Conservation (phyloP, 306 rosid species). For the Senna siamea region DNA sequence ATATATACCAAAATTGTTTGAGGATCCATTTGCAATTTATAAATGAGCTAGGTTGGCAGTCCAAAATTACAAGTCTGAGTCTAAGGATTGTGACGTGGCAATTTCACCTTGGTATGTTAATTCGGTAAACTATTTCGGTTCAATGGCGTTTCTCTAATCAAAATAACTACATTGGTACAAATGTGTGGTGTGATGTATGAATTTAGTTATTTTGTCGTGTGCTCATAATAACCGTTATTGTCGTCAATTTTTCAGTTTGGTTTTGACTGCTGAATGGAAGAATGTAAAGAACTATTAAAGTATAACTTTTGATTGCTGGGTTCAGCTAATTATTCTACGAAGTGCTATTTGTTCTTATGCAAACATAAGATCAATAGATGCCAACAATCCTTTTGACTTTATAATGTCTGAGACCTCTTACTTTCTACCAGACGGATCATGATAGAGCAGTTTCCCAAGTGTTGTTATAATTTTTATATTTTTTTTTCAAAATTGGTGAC, state of each 20-base stretch:
- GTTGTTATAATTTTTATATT: neutral
- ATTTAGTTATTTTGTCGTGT: constrained; percentile 7
- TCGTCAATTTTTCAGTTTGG: neutral
- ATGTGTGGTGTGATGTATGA: neutral
- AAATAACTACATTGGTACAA: neutral
- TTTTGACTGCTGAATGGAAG: constrained; percentile 2
- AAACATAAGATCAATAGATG: neutral
- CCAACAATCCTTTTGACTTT: neutral
- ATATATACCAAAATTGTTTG: neutral
- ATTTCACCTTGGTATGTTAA: neutral
- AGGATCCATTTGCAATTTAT: neutral
- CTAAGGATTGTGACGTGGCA: constrained; percentile 16
- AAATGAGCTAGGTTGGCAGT: neutral
- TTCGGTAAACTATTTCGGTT: neutral
- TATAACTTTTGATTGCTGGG: constrained; percentile 14
- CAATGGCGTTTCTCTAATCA: constrained; percentile 13
- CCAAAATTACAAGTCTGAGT: neutral
- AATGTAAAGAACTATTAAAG: constrained; percentile 2
- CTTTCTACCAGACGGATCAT: neutral
- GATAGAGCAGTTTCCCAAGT: neutral
- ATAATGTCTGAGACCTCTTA: neutral
- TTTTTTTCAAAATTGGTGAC: neutral
- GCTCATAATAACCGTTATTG: neutral
- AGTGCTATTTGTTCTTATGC: neutral
- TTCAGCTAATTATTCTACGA: neutral